These are phyloP conservation scores for Solanum raphanifolium DNA, from an alignment of 257 asterid species.

Conservation along the genomic window DNA sequence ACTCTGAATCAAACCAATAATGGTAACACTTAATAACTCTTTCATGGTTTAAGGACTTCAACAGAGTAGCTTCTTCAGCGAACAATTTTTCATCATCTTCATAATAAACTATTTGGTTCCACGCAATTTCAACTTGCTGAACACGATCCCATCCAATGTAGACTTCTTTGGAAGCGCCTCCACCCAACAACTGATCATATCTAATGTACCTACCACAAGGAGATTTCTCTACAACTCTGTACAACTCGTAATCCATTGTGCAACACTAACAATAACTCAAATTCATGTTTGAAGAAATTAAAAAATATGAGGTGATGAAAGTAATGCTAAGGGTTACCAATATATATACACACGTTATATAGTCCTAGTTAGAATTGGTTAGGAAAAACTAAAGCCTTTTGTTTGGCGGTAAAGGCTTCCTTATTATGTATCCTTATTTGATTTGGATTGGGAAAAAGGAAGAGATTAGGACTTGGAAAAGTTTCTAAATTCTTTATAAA, in stretches of 20 bases:
- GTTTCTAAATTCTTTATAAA: not conserved
- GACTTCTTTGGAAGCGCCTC: constrained; percentile 19
- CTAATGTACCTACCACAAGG: not conserved
- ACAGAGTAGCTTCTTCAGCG: constrained; percentile 25
- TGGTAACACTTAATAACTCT: constrained; percentile 26
- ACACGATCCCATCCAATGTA: constrained; percentile 22
- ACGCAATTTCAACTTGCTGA: constrained; percentile 17
- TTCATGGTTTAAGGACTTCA: constrained; percentile 21
- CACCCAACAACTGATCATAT: not conserved
- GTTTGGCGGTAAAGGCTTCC: not conserved
- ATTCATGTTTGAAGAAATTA: not conserved
- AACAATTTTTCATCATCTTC: not conserved
- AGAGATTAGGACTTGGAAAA: not conserved
- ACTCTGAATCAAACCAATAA: constrained; percentile 27
- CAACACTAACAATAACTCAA: not conserved
- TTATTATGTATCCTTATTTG: not conserved
- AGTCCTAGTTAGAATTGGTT: not conserved
- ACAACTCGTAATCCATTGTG: not conserved
- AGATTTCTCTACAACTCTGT: not conserved
- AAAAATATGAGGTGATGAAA: not conserved
- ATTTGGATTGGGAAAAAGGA: not conserved
- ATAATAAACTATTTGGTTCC: constrained; percentile 9
- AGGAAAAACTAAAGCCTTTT: not conserved
- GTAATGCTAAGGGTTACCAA: not conserved
- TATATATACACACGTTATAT: not conserved